These are phyloP conservation scores for Urochloa ruziziensis DNA, from an alignment of 176 grass and related monocot genomes.

Conservation along the genomic window DNA sequence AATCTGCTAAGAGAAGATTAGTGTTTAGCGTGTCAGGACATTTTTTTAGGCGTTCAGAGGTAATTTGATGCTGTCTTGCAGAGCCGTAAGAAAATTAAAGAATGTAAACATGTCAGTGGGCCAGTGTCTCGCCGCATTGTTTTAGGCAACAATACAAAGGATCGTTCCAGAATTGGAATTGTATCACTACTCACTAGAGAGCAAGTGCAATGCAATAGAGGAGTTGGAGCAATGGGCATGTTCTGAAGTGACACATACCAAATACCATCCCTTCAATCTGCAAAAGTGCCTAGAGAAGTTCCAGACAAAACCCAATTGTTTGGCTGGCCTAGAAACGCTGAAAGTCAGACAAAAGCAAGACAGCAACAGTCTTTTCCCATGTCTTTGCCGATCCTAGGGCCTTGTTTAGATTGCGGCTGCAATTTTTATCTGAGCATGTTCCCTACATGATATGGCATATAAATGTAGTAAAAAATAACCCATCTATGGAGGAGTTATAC, in stretches of 20 bases:
- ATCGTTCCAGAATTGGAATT: neutral
- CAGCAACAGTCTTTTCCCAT: no score
- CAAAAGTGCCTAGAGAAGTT: neutral
- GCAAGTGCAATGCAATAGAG: neutral
- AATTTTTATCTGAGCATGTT: no score
- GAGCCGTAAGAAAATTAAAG: neutral
- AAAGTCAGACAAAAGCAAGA: neutral
- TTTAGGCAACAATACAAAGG: neutral
- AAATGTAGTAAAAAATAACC: no score
- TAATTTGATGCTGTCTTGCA: neutral
- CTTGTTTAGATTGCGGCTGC: no score
- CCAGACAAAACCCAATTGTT: neutral
- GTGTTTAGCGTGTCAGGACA: neutral
- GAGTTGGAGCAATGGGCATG: neutral
- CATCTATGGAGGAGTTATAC: no score
- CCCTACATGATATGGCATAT: no score
- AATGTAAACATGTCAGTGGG: neutral
- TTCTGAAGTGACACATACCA: neutral
- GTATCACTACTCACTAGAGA: neutral
- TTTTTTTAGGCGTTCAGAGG: neutral
- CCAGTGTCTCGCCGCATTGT: neutral
- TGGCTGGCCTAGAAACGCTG: no score
- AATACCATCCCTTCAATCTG: neutral
- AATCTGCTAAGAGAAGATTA: conserved; percentile 27
- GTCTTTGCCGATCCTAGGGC: no score